These are phyloP conservation scores for Ziziphus jujuba DNA, from an alignment of 306 rosid genomes.

Conservation along the genomic window DNA sequence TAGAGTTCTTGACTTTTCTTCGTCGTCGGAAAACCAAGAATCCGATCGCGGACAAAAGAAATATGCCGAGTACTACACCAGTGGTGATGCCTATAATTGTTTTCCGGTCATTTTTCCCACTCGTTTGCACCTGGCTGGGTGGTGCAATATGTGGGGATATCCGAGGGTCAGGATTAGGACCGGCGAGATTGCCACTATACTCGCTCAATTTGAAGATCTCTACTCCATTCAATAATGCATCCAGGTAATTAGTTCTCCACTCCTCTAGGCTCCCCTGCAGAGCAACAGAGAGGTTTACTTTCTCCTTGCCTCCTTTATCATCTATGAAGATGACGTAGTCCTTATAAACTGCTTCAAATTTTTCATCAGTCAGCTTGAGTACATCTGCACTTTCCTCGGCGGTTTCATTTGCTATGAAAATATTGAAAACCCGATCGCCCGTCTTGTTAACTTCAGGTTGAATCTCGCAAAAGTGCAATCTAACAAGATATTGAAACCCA, in stretches of 20 bases:
- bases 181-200: too few relatives aligned
- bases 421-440: neutral
- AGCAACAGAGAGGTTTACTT: neutral
- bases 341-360: slow-evolving; percentile 3
- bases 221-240: neutral
- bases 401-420: slow-evolving; percentile 5
- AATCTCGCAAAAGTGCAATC: slow-evolving; percentile 43
- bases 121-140: neutral
- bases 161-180: too few relatives aligned
- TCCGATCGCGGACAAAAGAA: too few relatives aligned
- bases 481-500: slow-evolving; percentile 25
- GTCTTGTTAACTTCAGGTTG: accelerated
- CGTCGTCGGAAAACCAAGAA: too few relatives aligned
- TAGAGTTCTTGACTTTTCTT: too few relatives aligned
- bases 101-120: neutral
- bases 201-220: slow-evolving; percentile 1
- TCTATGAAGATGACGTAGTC: slow-evolving; percentile 16
- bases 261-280: neutral
- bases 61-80: neutral
- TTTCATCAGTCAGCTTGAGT: neutral
- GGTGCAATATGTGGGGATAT: neutral
- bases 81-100: neutral
- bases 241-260: neutral
- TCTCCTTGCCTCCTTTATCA: neutral
- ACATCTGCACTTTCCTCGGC: neutral